A percentile compares a stretch with the other conserved stretches of the same genome.
These are phyloP conservation scores for Trametes hirsuta DNA, from an alignment of 1,284 basidiomycete species.

Conservation along the genomic window DNA sequence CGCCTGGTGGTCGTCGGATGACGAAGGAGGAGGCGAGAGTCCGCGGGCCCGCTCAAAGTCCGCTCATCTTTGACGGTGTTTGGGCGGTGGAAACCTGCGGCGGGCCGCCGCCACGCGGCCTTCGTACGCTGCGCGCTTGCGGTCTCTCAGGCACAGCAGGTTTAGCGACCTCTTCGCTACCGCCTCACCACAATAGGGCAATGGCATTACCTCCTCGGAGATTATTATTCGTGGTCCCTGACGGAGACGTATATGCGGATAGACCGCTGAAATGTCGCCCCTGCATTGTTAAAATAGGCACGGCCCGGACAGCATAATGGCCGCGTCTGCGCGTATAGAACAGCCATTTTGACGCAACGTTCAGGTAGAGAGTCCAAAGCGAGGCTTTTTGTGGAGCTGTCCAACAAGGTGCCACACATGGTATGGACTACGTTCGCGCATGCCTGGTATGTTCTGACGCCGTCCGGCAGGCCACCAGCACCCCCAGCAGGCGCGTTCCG, in stretches of 20 bases:
- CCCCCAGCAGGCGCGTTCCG: not conserved
- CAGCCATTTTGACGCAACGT: conserved; percentile 2
- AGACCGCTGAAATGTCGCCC: conserved; percentile 3
- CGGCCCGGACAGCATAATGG: not conserved
- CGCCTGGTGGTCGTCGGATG: not conserved
- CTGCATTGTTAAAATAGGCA: not conserved
- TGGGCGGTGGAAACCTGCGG: not conserved
- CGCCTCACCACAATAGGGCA: not conserved
- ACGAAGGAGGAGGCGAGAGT: not conserved
- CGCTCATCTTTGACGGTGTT: conserved; percentile 6
- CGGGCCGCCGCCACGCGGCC: not conserved
- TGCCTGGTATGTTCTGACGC: not conserved
- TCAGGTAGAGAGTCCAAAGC: not conserved
- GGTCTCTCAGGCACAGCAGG: not conserved
- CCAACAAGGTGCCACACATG: not conserved
- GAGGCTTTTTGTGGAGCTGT: conserved; percentile 1
- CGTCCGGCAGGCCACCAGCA: not conserved
- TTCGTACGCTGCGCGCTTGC: not conserved
- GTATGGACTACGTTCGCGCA: not conserved
- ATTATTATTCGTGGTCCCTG: not conserved
- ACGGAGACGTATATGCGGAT: not conserved
- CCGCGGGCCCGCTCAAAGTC: conserved; percentile 9
- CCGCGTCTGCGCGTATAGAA: conserved; percentile 1
- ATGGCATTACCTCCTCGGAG: conserved; percentile 6
- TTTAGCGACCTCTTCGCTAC: not conserved